Evolutionary conservation across 495 filamentous ascomycete genomes (phyloP), one percentile per base, ranked within the genome.

Genomic region (Xylaria acuta): DNA sequence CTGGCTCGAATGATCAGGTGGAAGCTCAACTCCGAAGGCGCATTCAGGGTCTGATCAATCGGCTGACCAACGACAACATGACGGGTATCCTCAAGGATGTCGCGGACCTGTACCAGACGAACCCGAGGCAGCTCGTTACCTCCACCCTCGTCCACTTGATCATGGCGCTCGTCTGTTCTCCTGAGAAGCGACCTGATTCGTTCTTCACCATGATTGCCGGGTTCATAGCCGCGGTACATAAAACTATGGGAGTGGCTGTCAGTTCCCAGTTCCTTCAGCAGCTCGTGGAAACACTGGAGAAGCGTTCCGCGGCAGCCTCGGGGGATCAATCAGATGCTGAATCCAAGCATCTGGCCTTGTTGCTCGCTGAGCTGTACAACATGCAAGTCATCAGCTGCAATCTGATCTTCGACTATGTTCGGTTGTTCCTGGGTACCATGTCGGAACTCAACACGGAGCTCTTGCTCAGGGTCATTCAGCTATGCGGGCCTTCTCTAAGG

Each of bases 361-460:
- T 98, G 47, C 82, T 98, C n/a, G 89, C 93, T 0, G 89, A 95
- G 73, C 84, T 98, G 6, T 98, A 98, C 81, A 95, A 91, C 72
- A 96, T 99, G 78, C 93, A 97, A 73, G 86, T 98, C 14, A 87
- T 98, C 60, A 91, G 93, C 36, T 90, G 90, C 72, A 91, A 90
- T 45, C 82, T 98, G 32, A 86, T 98, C 14, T 98, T 97, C 76
- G 96, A 98, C 77, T 97, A 94, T 73, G 89, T 98, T 74, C 91
- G 91, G 32, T 75, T 92, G 4, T 94, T 96, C 64, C 80, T 98
- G 18, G 79, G 82, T 30, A 86, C 91, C 1, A 86, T 97, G 18
- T 93, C 92, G 0, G 96, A 98, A 78, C 82, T 90, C n/a, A 97
- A 97, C 77, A 94, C 95, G 0, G 97, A 99, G 79, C 84, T 98